Evolutionary conservation across 257 asterid genomes (phyloP).

Genomic region (Linaria vulgaris): DNA sequence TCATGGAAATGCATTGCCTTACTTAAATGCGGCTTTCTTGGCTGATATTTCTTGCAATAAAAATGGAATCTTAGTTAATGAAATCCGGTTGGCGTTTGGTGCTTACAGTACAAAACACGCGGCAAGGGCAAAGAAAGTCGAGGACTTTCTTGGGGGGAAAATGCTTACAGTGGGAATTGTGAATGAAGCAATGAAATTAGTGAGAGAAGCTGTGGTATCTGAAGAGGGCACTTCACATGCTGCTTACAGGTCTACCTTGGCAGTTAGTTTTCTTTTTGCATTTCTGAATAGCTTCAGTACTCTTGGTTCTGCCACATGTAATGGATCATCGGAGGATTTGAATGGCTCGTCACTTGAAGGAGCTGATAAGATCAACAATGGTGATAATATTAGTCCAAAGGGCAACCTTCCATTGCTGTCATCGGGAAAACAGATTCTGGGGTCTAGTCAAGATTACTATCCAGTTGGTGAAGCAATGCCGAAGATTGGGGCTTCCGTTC

Average conservation of each 20-base stretch:
- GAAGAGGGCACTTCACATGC: slow-evolving; percentile 53
- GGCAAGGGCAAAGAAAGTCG: slow-evolving; percentile 52
- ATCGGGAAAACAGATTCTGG: slow-evolving; percentile 54
- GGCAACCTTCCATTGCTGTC: slow-evolving; percentile 37
- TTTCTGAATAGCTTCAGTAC: slow-evolving; percentile 43
- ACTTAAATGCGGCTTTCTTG: slow-evolving; percentile 61
- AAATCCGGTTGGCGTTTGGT: slow-evolving; percentile 49
- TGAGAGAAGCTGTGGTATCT: slow-evolving; percentile 50
- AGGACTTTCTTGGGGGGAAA: slow-evolving; percentile 51
- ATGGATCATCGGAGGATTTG: slow-evolving; percentile 25
- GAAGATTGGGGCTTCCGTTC: slow-evolving; percentile 59
- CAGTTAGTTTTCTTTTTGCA: slow-evolving; percentile 51
- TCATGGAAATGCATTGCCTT: slow-evolving; percentile 69
- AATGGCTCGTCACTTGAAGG: slow-evolving; percentile 20
- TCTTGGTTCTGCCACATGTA: slow-evolving; percentile 19
- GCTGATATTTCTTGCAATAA: slow-evolving; percentile 39
- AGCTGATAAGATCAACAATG: slow-evolving; percentile 19
- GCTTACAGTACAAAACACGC: slow-evolving; percentile 66
- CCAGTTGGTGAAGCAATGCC: slow-evolving; percentile 70
- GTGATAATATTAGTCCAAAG: slow-evolving; percentile 15
- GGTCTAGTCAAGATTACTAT: slow-evolving; percentile 43
- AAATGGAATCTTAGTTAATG: slow-evolving; percentile 38
- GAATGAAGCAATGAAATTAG: slow-evolving; percentile 46
- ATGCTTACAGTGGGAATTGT: slow-evolving; percentile 32
- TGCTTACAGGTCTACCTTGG: slow-evolving; percentile 59